A percentile compares a stretch with the other conserved stretches of the same genome.
phyloP scores from a whole-genome alignment of 345 rosid genomes.

The Hirschfeldia incana region DNA sequence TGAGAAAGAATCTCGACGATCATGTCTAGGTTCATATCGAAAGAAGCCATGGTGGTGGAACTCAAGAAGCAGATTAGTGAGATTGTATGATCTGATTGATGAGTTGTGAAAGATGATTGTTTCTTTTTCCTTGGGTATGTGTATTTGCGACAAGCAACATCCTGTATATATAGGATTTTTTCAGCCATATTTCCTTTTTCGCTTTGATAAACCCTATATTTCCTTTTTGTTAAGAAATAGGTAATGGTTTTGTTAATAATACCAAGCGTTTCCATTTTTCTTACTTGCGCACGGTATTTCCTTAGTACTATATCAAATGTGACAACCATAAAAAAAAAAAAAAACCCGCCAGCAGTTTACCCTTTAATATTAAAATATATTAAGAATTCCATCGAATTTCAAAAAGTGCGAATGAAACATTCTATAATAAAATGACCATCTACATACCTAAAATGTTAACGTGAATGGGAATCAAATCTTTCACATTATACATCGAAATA shows the following conservation, averaged over 20 bases:
- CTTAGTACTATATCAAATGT: too few relatives aligned
- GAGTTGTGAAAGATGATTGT: background rate
- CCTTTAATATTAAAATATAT: background rate
- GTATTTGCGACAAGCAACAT: background rate
- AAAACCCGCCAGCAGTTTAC: background rate
- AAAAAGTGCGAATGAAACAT: background rate
- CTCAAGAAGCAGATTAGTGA: background rate
- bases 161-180: background rate
- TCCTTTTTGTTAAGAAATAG: background rate
- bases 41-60: slow-evolving; percentile 7
- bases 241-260: too few relatives aligned
- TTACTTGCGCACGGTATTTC: too few relatives aligned
- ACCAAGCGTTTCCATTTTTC: too few relatives aligned
- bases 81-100: background rate
- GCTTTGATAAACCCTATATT: background rate
- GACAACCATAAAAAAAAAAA: too few relatives aligned
- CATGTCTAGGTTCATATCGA: slow-evolving; percentile 6
- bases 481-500: background rate
- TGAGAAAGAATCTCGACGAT: slow-evolving; percentile 14
- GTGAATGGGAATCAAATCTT: background rate
- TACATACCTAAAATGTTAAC: background rate
- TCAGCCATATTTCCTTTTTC: background rate
- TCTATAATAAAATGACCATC: background rate
- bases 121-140: background rate
- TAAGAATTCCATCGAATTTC: background rate